Conservation (phyloP, 768 basidiomycete species). For the Pleurotus ostreatus region DNA sequence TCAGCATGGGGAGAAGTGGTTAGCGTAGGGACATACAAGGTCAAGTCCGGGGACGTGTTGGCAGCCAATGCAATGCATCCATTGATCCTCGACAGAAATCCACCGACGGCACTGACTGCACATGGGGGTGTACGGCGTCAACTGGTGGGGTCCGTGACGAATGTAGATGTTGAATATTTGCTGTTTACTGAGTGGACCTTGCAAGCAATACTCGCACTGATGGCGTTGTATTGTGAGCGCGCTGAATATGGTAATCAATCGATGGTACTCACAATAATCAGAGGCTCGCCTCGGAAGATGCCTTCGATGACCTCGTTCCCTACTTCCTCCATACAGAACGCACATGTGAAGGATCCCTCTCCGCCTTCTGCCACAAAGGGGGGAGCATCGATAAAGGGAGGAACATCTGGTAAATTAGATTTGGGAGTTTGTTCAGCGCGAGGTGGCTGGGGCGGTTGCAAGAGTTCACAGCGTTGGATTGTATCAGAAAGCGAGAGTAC, state of each 20-base stretch:
- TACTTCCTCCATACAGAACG: conserved; percentile 1
- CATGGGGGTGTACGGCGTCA: neutral
- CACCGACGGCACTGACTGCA: neutral
- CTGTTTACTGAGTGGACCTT: neutral
- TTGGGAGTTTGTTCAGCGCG: too few species aligned
- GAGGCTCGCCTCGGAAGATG: neutral
- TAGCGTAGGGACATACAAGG: neutral
- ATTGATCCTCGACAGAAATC: neutral
- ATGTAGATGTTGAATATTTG: neutral
- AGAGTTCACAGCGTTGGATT: neutral
- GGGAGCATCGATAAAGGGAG: neutral
- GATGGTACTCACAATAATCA: neutral
- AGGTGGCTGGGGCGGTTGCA: neutral
- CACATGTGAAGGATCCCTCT: neutral
- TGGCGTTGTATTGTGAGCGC: neutral
- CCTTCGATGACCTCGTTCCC: neutral
- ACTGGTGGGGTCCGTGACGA: neutral
- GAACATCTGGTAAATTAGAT: neutral
- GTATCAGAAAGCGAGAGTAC: neutral
- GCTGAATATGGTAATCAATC: neutral
- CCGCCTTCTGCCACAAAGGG: too few species aligned
- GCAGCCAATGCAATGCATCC: conserved; percentile 7
- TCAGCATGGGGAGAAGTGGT: neutral
- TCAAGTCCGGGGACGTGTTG: conserved; percentile 1
- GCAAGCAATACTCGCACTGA: neutral